phyloP scores from a whole-genome alignment of 2,329 filamentous ascomycete genomes.

The Stagonosporopsis rhizophila region DNA sequence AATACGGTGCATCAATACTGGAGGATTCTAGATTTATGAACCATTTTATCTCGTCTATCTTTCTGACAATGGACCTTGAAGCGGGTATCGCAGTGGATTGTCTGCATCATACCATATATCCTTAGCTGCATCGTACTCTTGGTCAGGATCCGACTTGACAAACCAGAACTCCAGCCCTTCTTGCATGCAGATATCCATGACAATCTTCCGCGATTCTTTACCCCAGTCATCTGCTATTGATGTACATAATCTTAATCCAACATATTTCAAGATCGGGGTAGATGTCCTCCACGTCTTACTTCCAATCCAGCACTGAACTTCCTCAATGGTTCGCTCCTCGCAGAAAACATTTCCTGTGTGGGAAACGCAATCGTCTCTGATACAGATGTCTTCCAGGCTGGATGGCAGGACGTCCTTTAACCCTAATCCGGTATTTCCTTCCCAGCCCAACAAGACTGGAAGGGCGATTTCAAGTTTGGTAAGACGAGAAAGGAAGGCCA shows the following conservation, averaged over 20 bases:
- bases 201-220: not conserved
- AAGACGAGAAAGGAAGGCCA: not conserved
- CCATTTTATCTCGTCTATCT: not conserved
- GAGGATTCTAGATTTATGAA: too few relatives aligned
- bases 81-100: constrained; percentile 3
- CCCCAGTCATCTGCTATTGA: constrained; percentile 3
- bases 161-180: constrained; percentile 6
- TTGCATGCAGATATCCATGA: constrained; percentile 5
- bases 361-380: constrained; percentile 1
- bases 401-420: not conserved
- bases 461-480: constrained; percentile 6
- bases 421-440: not conserved
- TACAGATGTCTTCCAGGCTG: constrained; percentile 4
- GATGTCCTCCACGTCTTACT: constrained; percentile 1
- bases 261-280: constrained; percentile 2
- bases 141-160: constrained; percentile 2
- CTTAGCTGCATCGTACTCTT: constrained; percentile 3
- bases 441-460: constrained; percentile 1
- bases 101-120: constrained; percentile 1
- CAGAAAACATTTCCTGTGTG: not conserved
- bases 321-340: constrained; percentile 1
- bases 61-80: not conserved
- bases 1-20: too few relatives aligned
- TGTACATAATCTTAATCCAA: not conserved
- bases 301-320: constrained; percentile 3